phyloP scores from a whole-genome alignment of 1,284 basidiomycete genomes.

The Tetrapyrgos nigripes region DNA sequence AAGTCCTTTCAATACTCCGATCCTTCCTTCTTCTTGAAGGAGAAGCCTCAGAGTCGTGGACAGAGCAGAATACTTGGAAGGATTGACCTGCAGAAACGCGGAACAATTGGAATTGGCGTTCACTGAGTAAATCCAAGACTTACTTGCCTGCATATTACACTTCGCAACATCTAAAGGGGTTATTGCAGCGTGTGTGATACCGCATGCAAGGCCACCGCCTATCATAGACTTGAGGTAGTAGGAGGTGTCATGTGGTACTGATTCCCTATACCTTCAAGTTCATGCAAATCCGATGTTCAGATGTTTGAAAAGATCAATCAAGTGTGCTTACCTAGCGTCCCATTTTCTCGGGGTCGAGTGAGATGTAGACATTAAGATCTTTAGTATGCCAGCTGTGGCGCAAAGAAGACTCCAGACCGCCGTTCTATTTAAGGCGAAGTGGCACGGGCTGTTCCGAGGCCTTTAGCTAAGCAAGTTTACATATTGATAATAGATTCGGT shows the following conservation, averaged over 20 bases:
- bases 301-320: too few species aligned
- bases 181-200: conserved; percentile 92
- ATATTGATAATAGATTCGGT: too few species aligned
- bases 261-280: conserved; percentile 52
- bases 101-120: conserved; percentile 12
- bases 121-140: conserved; percentile 31
- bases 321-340: too few species aligned
- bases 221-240: conserved; percentile 86
- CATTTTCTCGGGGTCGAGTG: too few species aligned
- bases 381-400: too few species aligned
- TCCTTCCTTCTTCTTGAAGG: conserved; percentile 81
- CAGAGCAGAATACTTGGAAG: conserved; percentile 80
- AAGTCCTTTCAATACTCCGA: conserved; percentile 92
- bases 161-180: conserved; percentile 95
- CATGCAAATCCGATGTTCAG: too few species aligned
- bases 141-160: conserved; percentile 95
- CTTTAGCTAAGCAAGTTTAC: too few species aligned
- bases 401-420: too few species aligned
- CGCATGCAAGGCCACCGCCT: conserved; percentile 91
- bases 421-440: too few species aligned
- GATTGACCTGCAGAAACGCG: conserved; percentile 64
- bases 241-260: conserved; percentile 71
- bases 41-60: conserved; percentile 75
- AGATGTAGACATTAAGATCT: too few species aligned
- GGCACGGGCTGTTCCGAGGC: too few species aligned